Evolutionary conservation across 2,329 filamentous ascomycete species (phyloP), one percentile per base, ranked within the genome.

Genomic region (Celoporthe dispersa): DNA sequence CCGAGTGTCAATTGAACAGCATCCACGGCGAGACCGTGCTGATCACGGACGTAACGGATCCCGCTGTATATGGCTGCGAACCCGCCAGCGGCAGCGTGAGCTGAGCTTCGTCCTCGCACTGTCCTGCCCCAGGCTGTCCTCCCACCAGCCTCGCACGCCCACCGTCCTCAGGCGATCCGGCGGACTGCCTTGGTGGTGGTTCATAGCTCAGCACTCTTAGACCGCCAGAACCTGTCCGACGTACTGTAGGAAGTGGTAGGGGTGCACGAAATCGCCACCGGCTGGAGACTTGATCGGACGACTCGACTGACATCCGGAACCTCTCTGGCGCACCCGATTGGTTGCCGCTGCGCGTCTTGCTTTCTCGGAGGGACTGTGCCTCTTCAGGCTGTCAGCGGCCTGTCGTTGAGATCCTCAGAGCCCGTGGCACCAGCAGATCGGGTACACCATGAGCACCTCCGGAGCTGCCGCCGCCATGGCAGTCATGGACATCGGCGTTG

Each of bases 381-480:
- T 6, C 25, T 1, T 64, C 61, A n/a, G 22, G 31, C 28, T 44
- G 39, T 51, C 55, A 61, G 35, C 31, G 19, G 25, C 62, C 28
- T 25, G 37, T 61, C 19, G 33, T 65, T 16, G 33, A 62, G 16
- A 63, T 44, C 28, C 28, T 61, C 11, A 44, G 35, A 41, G 0
- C 5, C 4, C 7, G 35, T 41, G 5, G 16, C 28, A 12, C 31
- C 60, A 31, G 31, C 59, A 22, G 25, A 9, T 39, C 39, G 16
- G 55, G 19, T n/a, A 60, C 16, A 55, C 14, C 57, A 72, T 72
- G 71, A 69, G 64, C 37, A 64, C 51, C 22, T 55, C 53, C 25
- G 44, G 68, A 28, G 41, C 71, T 41, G 64, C 67, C 44, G 69
- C 64, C 31, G 69, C 69, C 67, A 68, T 68, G 65, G 70, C 70